phyloP scores from a whole-genome alignment of 768 basidiomycete genomes.

The Strobilomyces confusus region DNA sequence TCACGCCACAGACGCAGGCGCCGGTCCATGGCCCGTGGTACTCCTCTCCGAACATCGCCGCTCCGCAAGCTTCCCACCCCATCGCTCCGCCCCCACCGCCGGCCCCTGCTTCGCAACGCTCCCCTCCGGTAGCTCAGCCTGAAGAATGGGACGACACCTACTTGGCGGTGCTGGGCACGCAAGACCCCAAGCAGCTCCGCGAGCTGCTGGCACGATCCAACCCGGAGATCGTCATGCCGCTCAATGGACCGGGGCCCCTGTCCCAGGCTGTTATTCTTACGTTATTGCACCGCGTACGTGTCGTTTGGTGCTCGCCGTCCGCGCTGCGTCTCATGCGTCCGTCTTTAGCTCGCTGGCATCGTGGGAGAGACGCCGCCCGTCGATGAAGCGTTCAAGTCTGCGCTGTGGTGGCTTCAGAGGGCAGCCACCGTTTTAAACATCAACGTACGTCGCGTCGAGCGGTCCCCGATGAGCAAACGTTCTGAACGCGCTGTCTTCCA shows the following conservation, averaged over 20 bases:
- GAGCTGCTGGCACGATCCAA: conserved; percentile 70
- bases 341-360: conserved; percentile 62
- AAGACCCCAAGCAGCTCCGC: conserved; percentile 70
- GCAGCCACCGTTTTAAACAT: conserved; percentile 67
- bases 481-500: conserved; percentile 21
- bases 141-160: conserved; percentile 88
- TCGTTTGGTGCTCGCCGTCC: conserved; percentile 1
- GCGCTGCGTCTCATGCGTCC: neutral
- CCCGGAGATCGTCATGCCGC: conserved; percentile 76
- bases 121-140: conserved; percentile 51
- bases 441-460: conserved; percentile 42
- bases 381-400: conserved; percentile 78
- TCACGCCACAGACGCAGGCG: too few relatives aligned
- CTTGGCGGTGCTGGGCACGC: conserved; percentile 68
- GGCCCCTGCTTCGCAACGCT: conserved; percentile 39
- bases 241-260: conserved; percentile 62
- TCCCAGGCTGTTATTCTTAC: conserved; percentile 85
- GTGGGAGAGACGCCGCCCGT: conserved; percentile 72
- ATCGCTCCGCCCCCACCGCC: conserved; percentile 59
- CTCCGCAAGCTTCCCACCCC: conserved; percentile 80
- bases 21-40: conserved; percentile 52
- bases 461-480: neutral
- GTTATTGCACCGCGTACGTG: conserved; percentile 73
- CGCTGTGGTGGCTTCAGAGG: conserved; percentile 86
- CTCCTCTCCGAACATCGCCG: conserved; percentile 55